Conservation (phyloP, 257 asterid species). For the Primulina huaijiensis region DNA sequence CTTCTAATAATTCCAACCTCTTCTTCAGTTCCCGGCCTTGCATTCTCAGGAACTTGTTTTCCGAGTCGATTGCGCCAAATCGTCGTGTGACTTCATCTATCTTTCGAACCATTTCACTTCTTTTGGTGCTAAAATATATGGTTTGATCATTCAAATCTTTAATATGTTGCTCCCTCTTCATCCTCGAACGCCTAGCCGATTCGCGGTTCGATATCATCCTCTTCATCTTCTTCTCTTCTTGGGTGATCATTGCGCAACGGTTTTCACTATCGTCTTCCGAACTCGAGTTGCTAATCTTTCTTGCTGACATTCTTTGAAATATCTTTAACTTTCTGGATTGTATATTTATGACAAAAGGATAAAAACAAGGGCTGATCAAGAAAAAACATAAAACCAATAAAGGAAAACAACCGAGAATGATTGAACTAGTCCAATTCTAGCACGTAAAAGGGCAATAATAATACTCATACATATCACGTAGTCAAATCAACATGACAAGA, state of each 20-base stretch:
- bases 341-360: neutral
- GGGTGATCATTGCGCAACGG: constrained; percentile 25
- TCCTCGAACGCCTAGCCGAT: constrained; percentile 66
- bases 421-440: constrained; percentile 44
- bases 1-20: constrained; percentile 40
- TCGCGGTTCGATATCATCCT: constrained; percentile 68
- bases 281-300: constrained; percentile 28
- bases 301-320: constrained; percentile 33
- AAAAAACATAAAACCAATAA: constrained; percentile 54
- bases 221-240: constrained; percentile 53
- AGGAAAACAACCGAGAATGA: constrained; percentile 54
- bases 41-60: constrained; percentile 36
- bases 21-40: constrained; percentile 43
- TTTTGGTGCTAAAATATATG: constrained; percentile 26
- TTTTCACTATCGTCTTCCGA: constrained; percentile 35
- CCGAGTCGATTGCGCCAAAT: constrained; percentile 37
- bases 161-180: constrained; percentile 57
- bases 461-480: constrained; percentile 28
- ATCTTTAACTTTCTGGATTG: neutral
- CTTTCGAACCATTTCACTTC: constrained; percentile 22
- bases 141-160: constrained; percentile 53
- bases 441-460: constrained; percentile 24
- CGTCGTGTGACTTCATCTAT: constrained; percentile 27
- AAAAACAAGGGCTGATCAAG: constrained; percentile 23
- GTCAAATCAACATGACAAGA: constrained; percentile 24